Evolutionary conservation across 179 eudicot genomes (phyloP), one percentile per base, ranked within the genome.

Genomic region (Gypsophila paniculata): DNA sequence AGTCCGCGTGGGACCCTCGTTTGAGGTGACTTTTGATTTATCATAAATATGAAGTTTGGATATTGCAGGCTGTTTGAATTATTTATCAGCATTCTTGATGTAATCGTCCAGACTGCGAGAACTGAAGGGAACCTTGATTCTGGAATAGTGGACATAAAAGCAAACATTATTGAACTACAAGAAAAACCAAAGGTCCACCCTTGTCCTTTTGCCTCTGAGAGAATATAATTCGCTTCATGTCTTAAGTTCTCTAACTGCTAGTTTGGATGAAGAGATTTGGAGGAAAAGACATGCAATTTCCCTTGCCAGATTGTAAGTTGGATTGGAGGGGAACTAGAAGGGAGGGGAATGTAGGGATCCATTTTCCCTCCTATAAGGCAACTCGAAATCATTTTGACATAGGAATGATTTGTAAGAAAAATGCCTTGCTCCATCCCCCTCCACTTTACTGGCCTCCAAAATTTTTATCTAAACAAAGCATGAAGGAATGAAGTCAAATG

Each of bases 81-180:
- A 78, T 95, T 95, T 84, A 84, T 86, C 75, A 84, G 87, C 88
- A 84, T 95, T 77, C 90, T 95, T 63, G 97, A 91, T 80, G 88
- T 88, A 64, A 82, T 92, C 44, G 76, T 90, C 70, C 87, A 86
- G 70, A 95, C 88, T 76, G 99, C 97, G 11, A 91, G 96, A 55
- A 81, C 81, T 64, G 99, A 95, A 80, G 99, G 96, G 34, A 85
- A 92, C 82, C 85, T 95, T 55, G 99, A 95, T 76, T 88, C 96
- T 29, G 99, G 99, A 8, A 92, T 95, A 78, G 97, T 92, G 61
- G 97, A 95, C 75, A 81, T 95, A 77, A 92, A 84, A 81, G 99
- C 99, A 66, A 88, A 84, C 72, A 78, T 77, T 32, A 80, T 95
- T 72, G 97, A 95, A 74, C 84, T 88, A 65, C 86, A 80, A 80